Conservation (phyloP, 805 yeast species). For the Saccharomyces paradoxus region DNA sequence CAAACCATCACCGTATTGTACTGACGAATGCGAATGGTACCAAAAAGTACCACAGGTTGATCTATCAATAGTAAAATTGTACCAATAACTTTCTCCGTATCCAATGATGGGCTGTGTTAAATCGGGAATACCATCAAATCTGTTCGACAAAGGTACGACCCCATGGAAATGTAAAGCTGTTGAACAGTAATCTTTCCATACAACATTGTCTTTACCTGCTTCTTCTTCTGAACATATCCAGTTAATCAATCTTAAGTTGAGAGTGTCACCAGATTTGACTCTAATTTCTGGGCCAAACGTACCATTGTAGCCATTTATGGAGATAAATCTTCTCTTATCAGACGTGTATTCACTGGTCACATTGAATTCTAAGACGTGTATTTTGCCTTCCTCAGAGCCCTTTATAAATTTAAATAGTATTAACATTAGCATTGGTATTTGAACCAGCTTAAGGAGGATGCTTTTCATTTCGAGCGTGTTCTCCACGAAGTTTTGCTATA, state of each 20-base stretch:
- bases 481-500: neutral
- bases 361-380: conserved; percentile 10
- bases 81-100: conserved; percentile 50
- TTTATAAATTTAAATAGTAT: neutral
- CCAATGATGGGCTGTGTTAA: conserved; percentile 66
- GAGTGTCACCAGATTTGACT: conserved; percentile 17
- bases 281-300: conserved; percentile 22
- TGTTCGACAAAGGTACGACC: conserved; percentile 37
- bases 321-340: conserved; percentile 15
- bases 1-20: conserved; percentile 45
- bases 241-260: conserved; percentile 16
- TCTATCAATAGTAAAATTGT: conserved; percentile 37
- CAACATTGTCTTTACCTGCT: conserved; percentile 17
- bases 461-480: neutral
- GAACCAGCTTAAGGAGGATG: neutral
- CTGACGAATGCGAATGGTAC: conserved; percentile 49
- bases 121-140: conserved; percentile 34
- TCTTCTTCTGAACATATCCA: conserved; percentile 15
- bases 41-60: conserved; percentile 44
- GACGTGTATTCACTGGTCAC: conserved; percentile 7
- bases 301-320: conserved; percentile 14
- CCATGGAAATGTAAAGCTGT: conserved; percentile 50
- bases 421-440: neutral
- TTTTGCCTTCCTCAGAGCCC: neutral
- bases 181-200: conserved; percentile 14